Conservation (phyloP, 805 yeast species). For the Candida sanyiensis region DNA sequence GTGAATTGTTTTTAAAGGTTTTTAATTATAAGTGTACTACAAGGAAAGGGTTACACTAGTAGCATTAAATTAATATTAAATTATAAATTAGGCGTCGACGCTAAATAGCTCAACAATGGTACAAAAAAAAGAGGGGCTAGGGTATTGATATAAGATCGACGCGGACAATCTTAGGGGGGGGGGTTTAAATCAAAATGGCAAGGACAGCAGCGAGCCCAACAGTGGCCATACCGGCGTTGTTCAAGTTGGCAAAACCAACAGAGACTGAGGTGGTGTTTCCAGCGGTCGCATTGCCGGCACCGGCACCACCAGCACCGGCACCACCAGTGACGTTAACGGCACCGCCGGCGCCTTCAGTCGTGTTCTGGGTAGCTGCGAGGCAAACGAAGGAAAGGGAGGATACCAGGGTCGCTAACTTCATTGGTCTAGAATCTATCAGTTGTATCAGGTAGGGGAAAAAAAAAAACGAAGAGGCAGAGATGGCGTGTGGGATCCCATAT, state of each 20-base stretch:
- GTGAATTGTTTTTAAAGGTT: not conserved
- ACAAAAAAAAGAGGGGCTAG: not conserved
- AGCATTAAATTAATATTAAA: no score
- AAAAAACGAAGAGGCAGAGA: no score
- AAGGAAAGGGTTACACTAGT: no score
- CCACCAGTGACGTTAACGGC: no score
- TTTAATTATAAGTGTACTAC: not conserved
- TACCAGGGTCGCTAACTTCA: conserved; percentile 10
- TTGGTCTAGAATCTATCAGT: conserved; percentile 1
- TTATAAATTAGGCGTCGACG: not conserved
- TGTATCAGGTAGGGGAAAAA: not conserved
- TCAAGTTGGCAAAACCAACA: conserved; percentile 18
- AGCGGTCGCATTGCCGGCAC: no score
- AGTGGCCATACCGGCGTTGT: conserved; percentile 15
- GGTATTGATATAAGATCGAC: conserved; percentile 16
- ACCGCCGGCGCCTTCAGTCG: no score
- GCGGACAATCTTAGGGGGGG: conserved; percentile 7
- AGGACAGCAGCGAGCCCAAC: conserved; percentile 20
- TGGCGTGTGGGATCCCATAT: no score
- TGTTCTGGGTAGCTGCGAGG: conserved; percentile 7
- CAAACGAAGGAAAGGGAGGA: conserved; percentile 6
- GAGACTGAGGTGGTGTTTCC: conserved; percentile 12
- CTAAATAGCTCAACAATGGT: not conserved
- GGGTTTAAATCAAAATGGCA: conserved; percentile 18
- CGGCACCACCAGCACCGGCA: conserved; percentile 2